Evolutionary conservation across 2,329 filamentous ascomycete species (phyloP), one percentile per base, ranked within the genome.

Genomic region (Cladophialophora exuberans): DNA sequence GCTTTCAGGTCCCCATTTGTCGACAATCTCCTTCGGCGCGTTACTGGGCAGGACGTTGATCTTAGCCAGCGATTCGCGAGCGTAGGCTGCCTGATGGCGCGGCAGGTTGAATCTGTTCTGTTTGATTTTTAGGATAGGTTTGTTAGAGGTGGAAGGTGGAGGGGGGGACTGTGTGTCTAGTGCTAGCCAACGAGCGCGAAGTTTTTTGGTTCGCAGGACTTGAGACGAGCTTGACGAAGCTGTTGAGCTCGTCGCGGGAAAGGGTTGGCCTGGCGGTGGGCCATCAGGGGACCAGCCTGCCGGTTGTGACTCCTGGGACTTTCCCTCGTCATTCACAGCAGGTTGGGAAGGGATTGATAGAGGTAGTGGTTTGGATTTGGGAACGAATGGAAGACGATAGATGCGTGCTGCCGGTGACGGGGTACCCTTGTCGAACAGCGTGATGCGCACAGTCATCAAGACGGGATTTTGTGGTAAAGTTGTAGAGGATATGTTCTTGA

Each of bases 371-470:
- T 25, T 48, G 28, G 44, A 20, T 55, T 9, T 52, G 11, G 28
- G 18, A 23, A 41, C 53, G 54, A 1, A 76, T 71, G 93, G 89
- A 13, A 97, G 83, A 11, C 89, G 86, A 72, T 97, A 99, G 61
- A 97, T 85, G 30, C 94, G 83, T 3, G 93, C 90, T 69, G 87
- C 89, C 2, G 83, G 75, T 0, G 74, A 78, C 3, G 86, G 88
- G 1, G 87, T 82, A 22, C 94, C 93, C 52, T 90, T 84, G 33
- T 80, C 77, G 6, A 88, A 68, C 41, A 94, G 78, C 0, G 77
- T 84, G 50, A 97, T 76, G 45, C 81, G 82, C 41, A 92, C 80
- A 0, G 84, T 87, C 48, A 86, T 73, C 2, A 85, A 67, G 2
- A 71, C 67, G 22, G 69, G 65, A 54, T 59, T 62, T 17, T 60